Base-by-base conservation (phyloP, 106 monocot species). In the Apostasia shenzhenica region DNA sequence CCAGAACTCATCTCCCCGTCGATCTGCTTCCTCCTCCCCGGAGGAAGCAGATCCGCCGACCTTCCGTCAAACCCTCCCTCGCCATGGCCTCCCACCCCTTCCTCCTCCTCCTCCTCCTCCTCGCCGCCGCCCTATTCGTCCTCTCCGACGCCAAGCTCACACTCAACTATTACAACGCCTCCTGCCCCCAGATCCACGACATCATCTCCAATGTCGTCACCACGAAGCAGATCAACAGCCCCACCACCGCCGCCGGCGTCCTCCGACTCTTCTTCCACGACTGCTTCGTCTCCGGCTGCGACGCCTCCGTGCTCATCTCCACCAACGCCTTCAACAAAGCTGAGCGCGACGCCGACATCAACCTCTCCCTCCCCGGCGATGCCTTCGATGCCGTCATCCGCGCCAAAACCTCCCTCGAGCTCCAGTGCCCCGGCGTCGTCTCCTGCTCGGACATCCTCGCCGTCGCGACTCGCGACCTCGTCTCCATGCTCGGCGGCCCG, bases 251-350 rank as follows among this genome's bases (percentile, higher is more conserved):
- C 66, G 45, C 78, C 47, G 71, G 66, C 67, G 56, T 72, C 10
- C 66, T 72, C 57, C 78, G 72, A 41, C 66, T 78, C 72, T 81
- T 81, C 72, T 81, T 81, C 76, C 81, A 81, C 72, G 81, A 81
- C 72, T 76, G 81, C 68, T 81, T 81, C 70, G 72, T 69, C 59
- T 54, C 53, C 49, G 81, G 76, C n/a, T 76, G 81, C 72, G 81
- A 81, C 76, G 76, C 68, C 68, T 81, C 81, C 61, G 54, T 68
- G 1, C 76, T 81, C 56, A 49, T 81, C 71, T 67, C 81, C 62
- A 68, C 81, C 76, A 76, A 67, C 66, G 4, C 41, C 61, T 76
- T 76, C 76, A 53, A 69, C 68, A 7, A 8, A 46, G 60, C 76
- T 37, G 76, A 76, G 55, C 75, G 76, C 53, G 69, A 76, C 66